Evolutionary conservation across 257 asterid species (phyloP), one percentile per base, ranked within the genome.

Genomic region (Osmanthus fragrans): DNA sequence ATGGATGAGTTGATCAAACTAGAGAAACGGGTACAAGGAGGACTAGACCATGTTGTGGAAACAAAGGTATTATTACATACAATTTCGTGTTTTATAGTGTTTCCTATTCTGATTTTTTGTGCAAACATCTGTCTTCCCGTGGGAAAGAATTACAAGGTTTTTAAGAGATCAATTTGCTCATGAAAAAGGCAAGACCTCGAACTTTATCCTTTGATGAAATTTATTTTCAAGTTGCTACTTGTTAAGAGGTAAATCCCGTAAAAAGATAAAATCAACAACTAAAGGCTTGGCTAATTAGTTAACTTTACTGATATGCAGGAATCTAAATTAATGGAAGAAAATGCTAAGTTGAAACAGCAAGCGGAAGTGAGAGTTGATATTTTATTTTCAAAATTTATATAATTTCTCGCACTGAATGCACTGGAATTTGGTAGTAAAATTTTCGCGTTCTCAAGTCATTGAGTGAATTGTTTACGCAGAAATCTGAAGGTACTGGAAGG

Each of bases 21-120:
- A 9, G 98, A 94, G 85, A 94, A 82, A 80, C 5, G 79, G 84
- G 75, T 90, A 0, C 92, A 89, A 81, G 80, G 86, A 10, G 96
- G 92, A 70, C 69, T 90, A 80, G 76, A 77, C 70, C 92, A 91
- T 39, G 83, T 94, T 4, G 76, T 56, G 25, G 89, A 87, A 82
- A 51, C 79, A 1, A 89, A 88, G 97, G 98, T 81, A 13, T 0
- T 34, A 2, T 32, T 64, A 5, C 7, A 16, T 51, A 4, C 33
- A 23, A 5, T 27, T 64, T 32, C 25, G 9, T n/a, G 72, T 39
- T 15, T 15, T 36, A 7, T 18, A 7, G 23, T 16, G 40, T n/a
- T 27, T 2, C n/a, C n/a, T 34, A 12, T 23, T 72, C 4, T 25
- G 6, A 4, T 15, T 16, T 47, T 47, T 16, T 15, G 7, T 15